A percentile compares a stretch with the other conserved stretches of the same genome.
These are phyloP conservation scores for Stipa capillata DNA, from an alignment of 176 grass and related monocot genomes.

Conservation along the genomic window DNA sequence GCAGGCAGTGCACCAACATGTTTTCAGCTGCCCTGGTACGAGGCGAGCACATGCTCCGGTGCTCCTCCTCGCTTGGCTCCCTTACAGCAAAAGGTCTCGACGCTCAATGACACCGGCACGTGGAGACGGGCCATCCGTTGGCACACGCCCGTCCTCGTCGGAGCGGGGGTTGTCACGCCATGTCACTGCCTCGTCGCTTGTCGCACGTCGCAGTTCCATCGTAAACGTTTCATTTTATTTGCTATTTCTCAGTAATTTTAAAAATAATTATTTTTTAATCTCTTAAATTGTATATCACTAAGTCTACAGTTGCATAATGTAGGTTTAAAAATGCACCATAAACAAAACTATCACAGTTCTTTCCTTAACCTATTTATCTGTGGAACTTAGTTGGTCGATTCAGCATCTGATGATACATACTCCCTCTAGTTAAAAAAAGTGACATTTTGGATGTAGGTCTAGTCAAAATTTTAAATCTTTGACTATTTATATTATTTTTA, in stretches of 20 bases:
- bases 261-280: too few species aligned
- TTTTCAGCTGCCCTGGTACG: not conserved
- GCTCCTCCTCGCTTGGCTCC: not conserved
- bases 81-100: not conserved
- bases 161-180: not conserved
- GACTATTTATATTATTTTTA: too few species aligned
- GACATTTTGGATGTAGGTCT: too few species aligned
- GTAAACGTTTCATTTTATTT: too few species aligned
- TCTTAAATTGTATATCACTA: too few species aligned
- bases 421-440: too few species aligned
- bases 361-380: not conserved
- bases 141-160: not conserved
- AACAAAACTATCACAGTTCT: not conserved
- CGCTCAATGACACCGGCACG: not conserved
- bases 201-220: not conserved
- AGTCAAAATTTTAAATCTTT: too few species aligned
- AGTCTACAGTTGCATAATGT: too few species aligned
- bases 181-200: not conserved
- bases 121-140: not conserved
- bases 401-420: conserved; percentile 1
- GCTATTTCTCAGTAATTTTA: too few species aligned
- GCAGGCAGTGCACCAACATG: too few species aligned
- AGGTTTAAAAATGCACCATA: too few species aligned
- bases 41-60: not conserved
- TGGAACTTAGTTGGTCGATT: not conserved